Conservation (phyloP, 768 basidiomycete genomes). For the Trametopsis cervina region DNA sequence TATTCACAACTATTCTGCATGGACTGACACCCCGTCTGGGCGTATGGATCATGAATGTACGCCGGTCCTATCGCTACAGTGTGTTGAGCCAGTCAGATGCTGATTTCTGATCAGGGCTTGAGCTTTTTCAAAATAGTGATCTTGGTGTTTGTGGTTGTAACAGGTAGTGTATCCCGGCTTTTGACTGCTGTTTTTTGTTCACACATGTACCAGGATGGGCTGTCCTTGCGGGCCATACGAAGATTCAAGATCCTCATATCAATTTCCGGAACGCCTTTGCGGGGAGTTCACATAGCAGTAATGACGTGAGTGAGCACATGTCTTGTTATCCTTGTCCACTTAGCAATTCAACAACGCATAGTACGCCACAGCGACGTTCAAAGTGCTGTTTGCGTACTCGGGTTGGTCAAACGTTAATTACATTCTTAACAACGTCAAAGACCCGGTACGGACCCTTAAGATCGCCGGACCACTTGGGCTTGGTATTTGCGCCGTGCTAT, state of each 20-base stretch:
- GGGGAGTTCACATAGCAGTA: conserved; percentile 45
- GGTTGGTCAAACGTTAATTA: conserved; percentile 56
- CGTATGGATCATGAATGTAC: conserved; percentile 47
- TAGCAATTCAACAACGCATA: conserved; percentile 13
- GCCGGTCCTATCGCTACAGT: conserved; percentile 4
- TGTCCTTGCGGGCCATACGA: conserved; percentile 51
- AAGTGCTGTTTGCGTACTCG: conserved; percentile 40
- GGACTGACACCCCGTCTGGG: conserved; percentile 44
- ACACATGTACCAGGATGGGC: conserved; percentile 36
- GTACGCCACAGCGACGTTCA: conserved; percentile 58
- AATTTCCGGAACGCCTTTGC: conserved; percentile 55
- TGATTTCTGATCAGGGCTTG: conserved; percentile 29
- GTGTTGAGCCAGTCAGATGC: not conserved
- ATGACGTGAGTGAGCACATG: conserved; percentile 33
- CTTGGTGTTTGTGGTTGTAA: conserved; percentile 46
- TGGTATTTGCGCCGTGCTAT: conserved; percentile 44
- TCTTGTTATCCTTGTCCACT: not conserved
- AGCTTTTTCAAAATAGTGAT: conserved; percentile 49
- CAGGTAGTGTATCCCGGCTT: conserved; percentile 24
- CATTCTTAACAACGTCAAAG: conserved; percentile 53
- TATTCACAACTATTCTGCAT: conserved; percentile 44
- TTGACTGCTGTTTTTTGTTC: too few species aligned
- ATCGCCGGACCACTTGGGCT: conserved; percentile 57
- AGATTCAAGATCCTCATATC: conserved; percentile 44
- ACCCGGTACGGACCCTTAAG: conserved; percentile 54